Evolutionary conservation across 805 yeast species (phyloP).

Genomic region (Torulaspora delbrueckii): DNA sequence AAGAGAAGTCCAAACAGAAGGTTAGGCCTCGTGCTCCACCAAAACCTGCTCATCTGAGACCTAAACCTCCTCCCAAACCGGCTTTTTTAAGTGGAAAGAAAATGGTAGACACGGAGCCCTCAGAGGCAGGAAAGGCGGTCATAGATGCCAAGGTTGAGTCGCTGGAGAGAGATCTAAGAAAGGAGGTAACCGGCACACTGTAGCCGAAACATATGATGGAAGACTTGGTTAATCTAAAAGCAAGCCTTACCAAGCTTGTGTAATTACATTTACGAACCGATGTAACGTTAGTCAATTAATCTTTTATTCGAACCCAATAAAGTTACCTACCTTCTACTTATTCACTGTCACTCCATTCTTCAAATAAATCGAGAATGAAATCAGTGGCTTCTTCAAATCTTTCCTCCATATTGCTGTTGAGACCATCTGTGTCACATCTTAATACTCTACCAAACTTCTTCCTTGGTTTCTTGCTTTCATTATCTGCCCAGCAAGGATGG

Average conservation of each 20-base stretch:
- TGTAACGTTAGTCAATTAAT: constrained; percentile 2
- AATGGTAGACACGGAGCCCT: not conserved
- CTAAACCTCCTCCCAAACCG: constrained; percentile 47
- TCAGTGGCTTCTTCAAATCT: constrained; percentile 82
- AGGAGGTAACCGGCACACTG: constrained; percentile 56
- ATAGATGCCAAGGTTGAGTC: constrained; percentile 48
- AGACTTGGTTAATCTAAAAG: no score
- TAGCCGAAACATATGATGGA: constrained; percentile 16
- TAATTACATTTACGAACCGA: not conserved
- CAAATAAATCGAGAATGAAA: constrained; percentile 73
- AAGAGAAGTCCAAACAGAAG: not conserved
- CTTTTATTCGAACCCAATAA: not conserved
- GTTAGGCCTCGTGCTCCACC: constrained; percentile 46
- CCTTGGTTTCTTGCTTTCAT: constrained; percentile 66
- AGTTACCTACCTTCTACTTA: constrained; percentile 6
- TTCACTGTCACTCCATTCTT: constrained; percentile 52
- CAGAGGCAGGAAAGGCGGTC: constrained; percentile 20
- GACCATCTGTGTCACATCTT: constrained; percentile 63
- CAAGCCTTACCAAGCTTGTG: not conserved
- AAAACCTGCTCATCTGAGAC: constrained; percentile 43
- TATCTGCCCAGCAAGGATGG: constrained; percentile 77
- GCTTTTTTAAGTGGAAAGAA: constrained; percentile 29
- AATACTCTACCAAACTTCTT: constrained; percentile 88
- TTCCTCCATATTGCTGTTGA: constrained; percentile 73
- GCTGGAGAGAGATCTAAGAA: constrained; percentile 51